Evolutionary conservation across 768 basidiomycete species (phyloP), one percentile per base, ranked within the genome.

Genomic region (Suillus weaverae): DNA sequence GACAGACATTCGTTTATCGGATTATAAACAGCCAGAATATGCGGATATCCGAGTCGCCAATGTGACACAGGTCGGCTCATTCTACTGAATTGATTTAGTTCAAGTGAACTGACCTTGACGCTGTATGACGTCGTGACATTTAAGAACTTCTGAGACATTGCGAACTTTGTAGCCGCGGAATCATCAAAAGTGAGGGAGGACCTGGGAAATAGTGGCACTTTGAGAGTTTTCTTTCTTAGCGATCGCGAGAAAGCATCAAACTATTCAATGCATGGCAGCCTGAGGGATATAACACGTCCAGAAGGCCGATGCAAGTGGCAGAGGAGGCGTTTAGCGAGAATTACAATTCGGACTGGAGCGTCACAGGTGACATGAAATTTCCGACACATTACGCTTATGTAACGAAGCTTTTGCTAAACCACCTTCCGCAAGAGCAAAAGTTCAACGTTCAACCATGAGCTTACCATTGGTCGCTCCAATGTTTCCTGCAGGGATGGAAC

Each of bases 401-500:
- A 26, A 26, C 26, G 26, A 26, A 26, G 26, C 26, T 26, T 26
- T 26, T 26, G 26, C 26, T 26, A 73, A 73, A 74, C 20, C 72
- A 36, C 3, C 20, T 56, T 56, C 35, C n/a, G 36, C 55, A 44
- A 48, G 33, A n/a, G 20, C 6, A 30, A 36, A 44, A 35, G 35
- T 54, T 36, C 48, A 51, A 50, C 14, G 35, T 54, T 36, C 48
- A 51, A 50, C 14, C 39, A 74, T 76, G 74, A 65, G 63, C 4
- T 64, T 73, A 16, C 74, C 81, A 62, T 67, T 83, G 60, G 81
- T 87, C 57, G 86, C 89, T 48, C 95, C 95, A 41, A 77, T 95
- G 68, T 95, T 89, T 76, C 85, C 90, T 13, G 85, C 89, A n/a
- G 94, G 94, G 43, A 90, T 89, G 77, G 95, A 95, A 73, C 93